Evolutionary conservation across 306 rosid genomes (phyloP), one percentile per base, ranked within the genome.

Genomic region (Vigna nakashimae): DNA sequence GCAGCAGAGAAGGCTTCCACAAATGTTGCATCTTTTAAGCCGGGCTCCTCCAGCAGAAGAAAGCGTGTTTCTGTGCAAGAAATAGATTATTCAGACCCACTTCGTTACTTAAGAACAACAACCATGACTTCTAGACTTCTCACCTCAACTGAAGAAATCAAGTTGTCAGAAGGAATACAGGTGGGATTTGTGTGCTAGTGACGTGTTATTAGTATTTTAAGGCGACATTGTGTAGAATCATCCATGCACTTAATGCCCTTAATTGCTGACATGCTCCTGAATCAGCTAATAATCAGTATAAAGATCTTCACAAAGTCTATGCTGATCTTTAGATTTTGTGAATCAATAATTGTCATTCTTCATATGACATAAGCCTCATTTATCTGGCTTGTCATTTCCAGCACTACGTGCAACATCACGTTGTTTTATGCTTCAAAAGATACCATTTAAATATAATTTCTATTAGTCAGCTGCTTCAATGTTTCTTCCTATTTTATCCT

Each of bases 161-260:
- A 91, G 83, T 79, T 92, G 68, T 95, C 98, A 14, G 93, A 82
- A 85, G 98, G 98, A 86, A 92, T 95, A 78, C 98, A 92, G 98
- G 98, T 95, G 74, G 42, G 71, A n/a, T 74, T 71, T 16, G 28
- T 71, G 40, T 50, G 82, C 57, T 80, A 63, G 64, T 60, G 55
- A 22, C 70, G 52, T 46, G 56, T 32, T 63, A 75, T 71, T 43
- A 63, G 65, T 63, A 62, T 62, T 64, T 50, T 72, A 59, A 69
- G 74, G 71, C 77, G 58, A 71, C 53, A 51, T 57, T 12, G 59
- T 45, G 48, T 55, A 66, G 28, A 75, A 22, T 66, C 53, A 48
- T 20, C 57, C 68, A 9, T 24, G 71, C 42, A 63, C 49, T 50
- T 79, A 38, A 13, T 65, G 69, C 63, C 18, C 59, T 55, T 71